Evolutionary conservation across 371 early-diverging fungal genomes (phyloP), one percentile per base, ranked within the genome.

Genomic region (Choanephora cucurbitarum): DNA sequence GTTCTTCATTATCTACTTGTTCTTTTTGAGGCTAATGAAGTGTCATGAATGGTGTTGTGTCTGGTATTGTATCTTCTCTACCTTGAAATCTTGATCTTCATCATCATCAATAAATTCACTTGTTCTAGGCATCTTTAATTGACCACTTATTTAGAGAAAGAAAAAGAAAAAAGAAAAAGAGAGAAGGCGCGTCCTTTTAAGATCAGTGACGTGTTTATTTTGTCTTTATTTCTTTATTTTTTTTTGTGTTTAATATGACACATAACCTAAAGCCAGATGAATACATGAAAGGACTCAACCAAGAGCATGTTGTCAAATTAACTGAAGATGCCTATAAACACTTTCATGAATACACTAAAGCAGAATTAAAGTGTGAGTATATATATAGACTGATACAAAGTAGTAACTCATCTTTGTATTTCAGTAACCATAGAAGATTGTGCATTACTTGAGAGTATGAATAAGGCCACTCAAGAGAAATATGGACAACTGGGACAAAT

Each of bases 341-440:
- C 46, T 62, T 85, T 37, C 53, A 76, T 9, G 78, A 81, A 17
- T 85, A 85, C 56, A 75, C 84, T 40, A 77, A 72, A 24, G 79
- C 67, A 32, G 84, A 85, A 43, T 62, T 84, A 50, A 60, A 78
- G 57, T 70, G 86, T 82, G 73, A 62, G 21, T n/a, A n/a, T n/a
- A n/a, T n/a, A n/a, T n/a, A n/a, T n/a, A n/a, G n/a, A n/a, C n/a
- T n/a, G n/a, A n/a, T n/a, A n/a, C n/a, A n/a, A n/a, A n/a, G n/a
- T n/a, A n/a, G n/a, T n/a, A n/a, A n/a, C n/a, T n/a, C n/a, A n/a
- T n/a, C n/a, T n/a, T n/a, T n/a, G n/a, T n/a, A n/a, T n/a, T n/a
- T n/a, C 61, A 83, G 85, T 77, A 33, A 82, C 80, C 8, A 73
- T 77, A 13, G 83, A 85, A 19, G 85, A 86, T 57, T 86, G 83